Base-by-base conservation (phyloP, 2,329 filamentous ascomycete species). In the Onygenales sp. region DNA sequence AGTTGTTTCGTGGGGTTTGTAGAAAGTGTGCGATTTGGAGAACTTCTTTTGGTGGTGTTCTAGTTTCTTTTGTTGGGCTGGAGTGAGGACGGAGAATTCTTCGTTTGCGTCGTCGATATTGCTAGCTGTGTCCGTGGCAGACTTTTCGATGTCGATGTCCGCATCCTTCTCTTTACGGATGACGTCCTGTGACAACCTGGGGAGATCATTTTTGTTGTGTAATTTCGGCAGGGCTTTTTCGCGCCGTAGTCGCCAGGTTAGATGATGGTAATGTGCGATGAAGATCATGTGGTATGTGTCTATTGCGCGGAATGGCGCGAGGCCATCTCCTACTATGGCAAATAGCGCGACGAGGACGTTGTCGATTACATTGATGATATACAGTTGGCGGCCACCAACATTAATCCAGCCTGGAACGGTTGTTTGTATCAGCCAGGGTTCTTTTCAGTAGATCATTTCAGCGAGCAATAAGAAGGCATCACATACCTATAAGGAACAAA, bases 281-380 rank as follows among this genome's bases (percentile, higher is more conserved):
- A 82, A 92, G 42, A 83, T 80, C 87, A 93, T 91, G 68, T 93
- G 88, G 66, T 94, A 94, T 0, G 88, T 93, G 65, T 94, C 88
- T 6, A 92, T 76, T 4, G 80, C 80, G 36, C 88, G 82, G 67
- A 92, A 94, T 0, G 88, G 85, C 0, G 82, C 82, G 34, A 88
- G 70, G 2, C 84, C 84, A 59, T 87, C 84, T 47, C 85, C 85
- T 65, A 87, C 83, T 56, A 88, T 70, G 51, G 80, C 83, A 58
- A 88, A 88, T 6, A 88, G 75, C 9, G 83, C 85, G 6, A 88
- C 85, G 11, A 88, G 75, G 32, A 86, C 75, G 59, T 84, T 83
- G 68, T 88, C 85, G 58, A 88, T 86, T 48, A 87, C 70, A 56
- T 87, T 82, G 60, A 87, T 81, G 39, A 80, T 68, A 57, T 87